A percentile compares a stretch with the other conserved stretches of the same genome.
Evolutionary conservation across 108 stramenopile species (phyloP).

Genomic region (Cyclotella kingstonii): DNA sequence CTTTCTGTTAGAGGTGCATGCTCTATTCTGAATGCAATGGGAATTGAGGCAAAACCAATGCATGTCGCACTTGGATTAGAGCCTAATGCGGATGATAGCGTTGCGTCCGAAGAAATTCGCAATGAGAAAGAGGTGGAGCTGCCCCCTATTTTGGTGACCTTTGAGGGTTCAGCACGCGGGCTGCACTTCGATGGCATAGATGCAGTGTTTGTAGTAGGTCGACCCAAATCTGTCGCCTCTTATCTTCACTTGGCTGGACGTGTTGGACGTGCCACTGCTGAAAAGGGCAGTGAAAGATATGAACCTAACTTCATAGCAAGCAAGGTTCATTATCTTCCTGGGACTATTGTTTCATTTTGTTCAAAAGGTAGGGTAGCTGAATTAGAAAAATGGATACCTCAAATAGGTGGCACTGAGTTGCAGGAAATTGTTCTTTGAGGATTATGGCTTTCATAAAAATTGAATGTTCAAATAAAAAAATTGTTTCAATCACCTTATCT

Average conservation of each 20-base stretch:
- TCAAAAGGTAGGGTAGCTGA: constrained; percentile 51
- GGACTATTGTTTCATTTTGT: constrained; percentile 58
- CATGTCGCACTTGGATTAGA: constrained; percentile 58
- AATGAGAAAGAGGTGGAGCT: constrained; percentile 26
- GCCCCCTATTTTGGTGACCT: constrained; percentile 62
- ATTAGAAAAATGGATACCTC: constrained; percentile 56
- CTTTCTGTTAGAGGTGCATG: constrained; percentile 53
- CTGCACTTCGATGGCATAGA: constrained; percentile 72
- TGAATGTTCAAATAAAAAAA: no score
- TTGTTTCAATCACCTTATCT: no score
- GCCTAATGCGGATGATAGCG: constrained; percentile 34
- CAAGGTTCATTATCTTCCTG: constrained; percentile 43
- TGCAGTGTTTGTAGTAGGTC: constrained; percentile 55
- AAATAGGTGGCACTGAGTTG: constrained; percentile 52
- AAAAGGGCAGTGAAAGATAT: constrained; percentile 1
- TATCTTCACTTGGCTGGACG: constrained; percentile 79
- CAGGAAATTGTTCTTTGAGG: constrained; percentile 38
- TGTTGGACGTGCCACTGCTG: constrained; percentile 53
- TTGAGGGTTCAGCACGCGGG: constrained; percentile 71
- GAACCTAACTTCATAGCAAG: no score
- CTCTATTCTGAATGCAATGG: constrained; percentile 37
- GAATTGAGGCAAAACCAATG: constrained; percentile 53
- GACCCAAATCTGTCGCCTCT: constrained; percentile 58
- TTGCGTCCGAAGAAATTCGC: constrained; percentile 7
- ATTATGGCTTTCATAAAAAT: no score